These are phyloP conservation scores for Chondrostereum purpureum DNA, from an alignment of 1,284 basidiomycete species.

Conservation along the genomic window DNA sequence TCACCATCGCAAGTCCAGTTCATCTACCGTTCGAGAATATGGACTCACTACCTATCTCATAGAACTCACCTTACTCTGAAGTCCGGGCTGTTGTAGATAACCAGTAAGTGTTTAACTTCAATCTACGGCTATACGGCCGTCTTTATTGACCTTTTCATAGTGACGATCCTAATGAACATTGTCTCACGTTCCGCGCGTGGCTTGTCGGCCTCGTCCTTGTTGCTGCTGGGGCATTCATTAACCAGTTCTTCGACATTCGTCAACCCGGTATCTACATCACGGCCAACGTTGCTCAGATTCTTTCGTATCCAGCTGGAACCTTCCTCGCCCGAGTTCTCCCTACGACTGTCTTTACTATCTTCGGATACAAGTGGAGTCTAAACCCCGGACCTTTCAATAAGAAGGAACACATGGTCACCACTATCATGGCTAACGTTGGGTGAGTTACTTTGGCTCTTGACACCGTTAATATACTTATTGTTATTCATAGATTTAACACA, in stretches of 20 bases:
- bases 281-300: constrained; percentile 17
- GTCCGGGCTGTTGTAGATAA: constrained; percentile 48
- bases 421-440: too few species aligned
- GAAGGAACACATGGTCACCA: too few species aligned
- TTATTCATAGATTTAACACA: too few species aligned
- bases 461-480: too few species aligned
- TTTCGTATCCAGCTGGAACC: constrained; percentile 23
- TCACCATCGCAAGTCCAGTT: constrained; percentile 17
- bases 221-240: constrained; percentile 35
- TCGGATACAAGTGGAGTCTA: constrained; percentile 19
- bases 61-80: constrained; percentile 46
- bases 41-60: too few species aligned
- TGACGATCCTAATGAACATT: too few species aligned
- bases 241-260: constrained; percentile 40
- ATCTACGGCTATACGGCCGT: too few species aligned
- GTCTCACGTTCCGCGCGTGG: constrained; percentile 40
- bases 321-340: constrained; percentile 19
- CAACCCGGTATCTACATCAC: constrained; percentile 25
- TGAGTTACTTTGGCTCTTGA: too few species aligned
- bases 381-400: constrained; percentile 18
- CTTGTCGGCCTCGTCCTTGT: constrained; percentile 42
- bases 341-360: constrained; percentile 15
- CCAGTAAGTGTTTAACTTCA: constrained; percentile 34
- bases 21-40: too few species aligned
- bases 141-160: too few species aligned